Evolutionary conservation across 2,329 filamentous ascomycete genomes (phyloP), one percentile per base, ranked within the genome.

Genomic region (Cladophialophora immunda): DNA sequence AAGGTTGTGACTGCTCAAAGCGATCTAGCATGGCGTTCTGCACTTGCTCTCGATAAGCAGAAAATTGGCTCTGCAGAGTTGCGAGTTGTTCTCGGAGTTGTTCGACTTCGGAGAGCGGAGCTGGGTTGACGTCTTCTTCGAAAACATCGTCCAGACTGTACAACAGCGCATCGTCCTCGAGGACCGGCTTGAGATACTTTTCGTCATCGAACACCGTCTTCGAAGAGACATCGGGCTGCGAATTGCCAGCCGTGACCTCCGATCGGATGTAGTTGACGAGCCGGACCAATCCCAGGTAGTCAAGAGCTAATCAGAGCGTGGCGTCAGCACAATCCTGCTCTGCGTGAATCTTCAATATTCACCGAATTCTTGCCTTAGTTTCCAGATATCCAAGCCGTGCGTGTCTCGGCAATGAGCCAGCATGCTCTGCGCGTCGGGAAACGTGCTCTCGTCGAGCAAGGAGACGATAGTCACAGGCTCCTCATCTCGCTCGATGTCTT

Each of bases 101-200:
- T 68, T 88, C 86, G 68, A 85, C 82, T 64, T 82, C 80, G 75
- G 47, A 85, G 71, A 22, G 79, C 79, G 22, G 82, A 78, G 22
- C 76, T 72, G n/a, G 69, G 67, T 65, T 72, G 45, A 70, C 73
- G 4, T 71, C 27, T 4, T 80, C 78, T 30, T 83, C 78, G 41
- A 83, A 80, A 9, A 97, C 82, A 69, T 97, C 95, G 70, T 97
- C 94, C 22, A 99, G 83, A 64, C 87, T 92, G 76, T 96, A 93
- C 34, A 99, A 87, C 61, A 98, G 82, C 3, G 94, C 92, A 77
- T 99, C 95, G 72, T 97, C 93, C 66, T 95, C 90, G 7, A 99
- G 81, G 3, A 93, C 89, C 0, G 95, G 95, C 75, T 91, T 91
- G 66, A 99, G 83, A 75, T 89, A 96, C 70, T 86, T 85, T 70